A percentile compares a stretch with the other conserved stretches of the same genome.
Evolutionary conservation across 495 filamentous ascomycete species (phyloP).

Genomic region (Penicillium soppii): DNA sequence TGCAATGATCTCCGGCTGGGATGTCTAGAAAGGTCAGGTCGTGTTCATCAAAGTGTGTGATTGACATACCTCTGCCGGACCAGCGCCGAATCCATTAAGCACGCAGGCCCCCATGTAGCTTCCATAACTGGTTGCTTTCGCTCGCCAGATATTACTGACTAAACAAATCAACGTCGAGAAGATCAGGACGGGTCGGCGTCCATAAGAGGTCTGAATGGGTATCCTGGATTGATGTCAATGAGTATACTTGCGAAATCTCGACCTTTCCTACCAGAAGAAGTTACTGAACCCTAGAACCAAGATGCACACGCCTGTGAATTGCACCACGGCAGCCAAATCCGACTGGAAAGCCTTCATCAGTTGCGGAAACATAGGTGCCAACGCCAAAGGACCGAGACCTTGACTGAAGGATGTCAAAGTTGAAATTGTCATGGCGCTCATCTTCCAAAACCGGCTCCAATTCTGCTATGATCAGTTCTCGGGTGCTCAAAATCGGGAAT

Average conservation of each 20-base stretch:
- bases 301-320: conserved; percentile 60
- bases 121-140: conserved; percentile 52
- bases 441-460: conserved; percentile 43
- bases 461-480: conserved; percentile 32
- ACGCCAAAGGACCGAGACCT: conserved; percentile 57
- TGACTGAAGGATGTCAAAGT: conserved; percentile 55
- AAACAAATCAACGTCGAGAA: conserved; percentile 55
- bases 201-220: conserved; percentile 57
- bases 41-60: neutral
- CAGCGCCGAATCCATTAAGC: conserved; percentile 62
- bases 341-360: conserved; percentile 57
- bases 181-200: conserved; percentile 58
- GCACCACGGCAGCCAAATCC: conserved; percentile 46
- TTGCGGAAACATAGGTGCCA: conserved; percentile 57
- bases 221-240: conserved; percentile 36
- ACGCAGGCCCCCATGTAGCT: conserved; percentile 62
- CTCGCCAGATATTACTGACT: conserved; percentile 59
- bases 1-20: conserved; percentile 62
- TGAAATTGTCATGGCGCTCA: conserved; percentile 44
- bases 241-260: no score
- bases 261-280: conserved; percentile 50
- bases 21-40: conserved; percentile 37
- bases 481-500: no score
- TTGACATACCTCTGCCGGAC: conserved; percentile 36
- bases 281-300: conserved; percentile 63